Percentiles rank a stretch among this genome's conserved stretches.
These are phyloP conservation scores for Mycena capillaripes DNA, from an alignment of 768 basidiomycete genomes.

Conservation along the genomic window DNA sequence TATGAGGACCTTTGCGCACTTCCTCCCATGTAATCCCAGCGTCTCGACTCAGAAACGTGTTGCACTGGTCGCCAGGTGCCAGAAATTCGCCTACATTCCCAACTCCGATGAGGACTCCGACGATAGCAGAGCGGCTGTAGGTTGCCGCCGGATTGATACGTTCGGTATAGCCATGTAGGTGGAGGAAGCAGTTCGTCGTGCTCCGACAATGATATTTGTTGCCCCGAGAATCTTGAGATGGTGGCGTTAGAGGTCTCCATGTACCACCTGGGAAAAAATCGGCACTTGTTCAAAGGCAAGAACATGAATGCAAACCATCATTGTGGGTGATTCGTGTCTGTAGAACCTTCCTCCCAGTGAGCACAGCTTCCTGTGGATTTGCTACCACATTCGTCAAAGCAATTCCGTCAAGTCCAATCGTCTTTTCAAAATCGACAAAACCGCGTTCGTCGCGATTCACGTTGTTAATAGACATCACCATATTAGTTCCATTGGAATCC, in stretches of 20 bases:
- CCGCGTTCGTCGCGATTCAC: constrained; percentile 92
- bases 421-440: constrained; percentile 97
- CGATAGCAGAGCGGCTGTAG: constrained; percentile 90
- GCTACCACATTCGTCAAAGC: constrained; percentile 91
- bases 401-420: constrained; percentile 94
- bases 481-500: constrained; percentile 98
- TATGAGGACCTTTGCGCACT: constrained; percentile 95
- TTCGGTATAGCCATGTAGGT: constrained; percentile 96
- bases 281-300: constrained; percentile 5
- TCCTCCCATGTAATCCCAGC: constrained; percentile 98
- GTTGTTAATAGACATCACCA: constrained; percentile 84
- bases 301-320: constrained; percentile 71
- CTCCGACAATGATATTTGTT: constrained; percentile 75
- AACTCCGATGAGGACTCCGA: constrained; percentile 97
- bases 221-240: constrained; percentile 80
- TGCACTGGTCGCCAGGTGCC: constrained; percentile 83
- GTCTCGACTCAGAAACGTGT: constrained; percentile 96
- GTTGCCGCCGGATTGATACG: constrained; percentile 90
- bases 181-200: constrained; percentile 83
- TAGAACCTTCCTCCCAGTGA: constrained; percentile 79
- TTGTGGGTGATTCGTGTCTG: constrained; percentile 96
- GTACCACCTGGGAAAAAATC: constrained; percentile 70
- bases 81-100: constrained; percentile 93
- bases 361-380: constrained; percentile 80
- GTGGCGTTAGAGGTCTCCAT: constrained; percentile 89